Evolutionary conservation across 331 rosid genomes (phyloP), one percentile per base, ranked within the genome.

Genomic region (Quercus lobata): DNA sequence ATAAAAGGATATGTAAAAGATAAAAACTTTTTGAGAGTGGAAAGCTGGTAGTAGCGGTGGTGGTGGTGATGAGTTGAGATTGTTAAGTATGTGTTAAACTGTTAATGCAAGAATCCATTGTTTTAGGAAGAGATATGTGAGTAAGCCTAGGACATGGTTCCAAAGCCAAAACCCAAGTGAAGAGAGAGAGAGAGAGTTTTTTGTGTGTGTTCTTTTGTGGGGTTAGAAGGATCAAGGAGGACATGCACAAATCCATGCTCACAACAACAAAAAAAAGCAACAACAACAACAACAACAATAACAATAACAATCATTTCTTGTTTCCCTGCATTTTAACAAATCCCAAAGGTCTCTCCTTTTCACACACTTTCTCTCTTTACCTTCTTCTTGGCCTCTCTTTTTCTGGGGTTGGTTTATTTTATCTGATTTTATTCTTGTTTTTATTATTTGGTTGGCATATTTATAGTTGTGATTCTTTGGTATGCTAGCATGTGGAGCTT

Each of bases 181-280:
- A 30, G 34, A 52, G 55, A 75, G 60, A 35, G 9, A 46, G 78
- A 22, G 76, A 32, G 68, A 17, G 34, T 4, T 3, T 46, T 58
- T 2, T 6, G 56, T 46, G 69, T 69, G 46, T 53, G 56, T 60
- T 71, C 62, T 37, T 70, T 72, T 58, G 44, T 60, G 71, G 88
- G 79, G 77, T 74, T 18, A 41, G 79, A 68, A 52, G 74, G 77
- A 32, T 32, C 46, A 34, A 66, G 62, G 78, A 78, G 75, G 74
- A 61, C 88, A 83, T 84, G 90, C 89, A 87, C 68, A 73, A 53
- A 55, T 83, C 82, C 54, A 53, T 87, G 88, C 78, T 71, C 30
- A 30, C 84, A 68, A 10, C 71, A 65, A 16, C 71, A 30, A 55
- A 37, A 37, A 37, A 37, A 7, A 27, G 10, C 44, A 30, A 74